phyloP scores from a whole-genome alignment of 2,329 filamentous ascomycete genomes.

The Talaromyces sp. region DNA sequence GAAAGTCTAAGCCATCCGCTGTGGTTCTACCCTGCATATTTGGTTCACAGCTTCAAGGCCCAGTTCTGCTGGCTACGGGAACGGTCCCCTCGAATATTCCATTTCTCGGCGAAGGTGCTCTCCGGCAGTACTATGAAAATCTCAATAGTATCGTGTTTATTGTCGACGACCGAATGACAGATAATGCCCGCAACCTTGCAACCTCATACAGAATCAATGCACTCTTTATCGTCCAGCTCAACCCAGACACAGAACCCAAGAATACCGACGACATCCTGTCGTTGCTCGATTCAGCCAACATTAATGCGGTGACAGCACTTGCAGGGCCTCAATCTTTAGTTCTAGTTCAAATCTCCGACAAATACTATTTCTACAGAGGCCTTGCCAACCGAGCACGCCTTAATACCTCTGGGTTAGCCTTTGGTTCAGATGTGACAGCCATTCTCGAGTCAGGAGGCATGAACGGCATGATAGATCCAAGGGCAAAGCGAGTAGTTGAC shows the following conservation, averaged over 20 bases:
- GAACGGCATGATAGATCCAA: not conserved
- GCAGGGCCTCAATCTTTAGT: conserved; percentile 6
- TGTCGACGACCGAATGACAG: conserved; percentile 27
- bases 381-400: conserved; percentile 8
- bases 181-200: conserved; percentile 26
- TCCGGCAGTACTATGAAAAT: conserved; percentile 3
- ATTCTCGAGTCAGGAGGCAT: not conserved
- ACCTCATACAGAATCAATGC: conserved; percentile 23
- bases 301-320: conserved; percentile 11
- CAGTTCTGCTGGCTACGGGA: conserved; percentile 6
- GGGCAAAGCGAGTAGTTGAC: not conserved
- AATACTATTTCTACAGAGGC: conserved; percentile 10
- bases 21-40: conserved; percentile 7
- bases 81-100: conserved; percentile 5
- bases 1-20: not conserved
- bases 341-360: conserved; percentile 4
- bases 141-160: conserved; percentile 17
- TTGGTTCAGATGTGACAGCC: conserved; percentile 9
- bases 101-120: conserved; percentile 1
- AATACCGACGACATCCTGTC: conserved; percentile 1
- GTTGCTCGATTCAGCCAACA: conserved; percentile 8
- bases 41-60: conserved; percentile 8
- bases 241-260: not conserved
- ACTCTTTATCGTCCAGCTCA: conserved; percentile 19
- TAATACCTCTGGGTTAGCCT: conserved; percentile 1